These are phyloP conservation scores for Polyporus arcularius DNA, from an alignment of 768 basidiomycete genomes.

Conservation along the genomic window DNA sequence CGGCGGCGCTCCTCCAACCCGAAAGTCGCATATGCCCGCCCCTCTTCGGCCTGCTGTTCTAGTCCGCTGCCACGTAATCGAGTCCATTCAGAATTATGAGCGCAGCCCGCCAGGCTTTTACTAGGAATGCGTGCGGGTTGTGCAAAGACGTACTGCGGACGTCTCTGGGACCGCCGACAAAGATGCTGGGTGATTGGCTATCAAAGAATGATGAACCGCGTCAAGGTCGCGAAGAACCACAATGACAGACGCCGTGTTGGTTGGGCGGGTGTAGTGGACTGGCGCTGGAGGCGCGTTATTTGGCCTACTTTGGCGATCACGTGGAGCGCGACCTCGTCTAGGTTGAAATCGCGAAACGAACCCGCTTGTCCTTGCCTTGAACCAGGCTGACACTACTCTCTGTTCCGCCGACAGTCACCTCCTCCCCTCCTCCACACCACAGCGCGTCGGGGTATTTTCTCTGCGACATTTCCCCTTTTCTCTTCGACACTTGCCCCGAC, in stretches of 20 bases:
- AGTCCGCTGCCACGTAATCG: background rate
- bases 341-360: constrained; percentile 29
- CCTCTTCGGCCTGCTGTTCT: background rate
- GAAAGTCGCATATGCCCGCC: background rate
- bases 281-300: constrained; percentile 31
- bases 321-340: constrained; percentile 36
- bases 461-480: constrained; percentile 33
- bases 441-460: constrained; percentile 29
- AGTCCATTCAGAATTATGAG: background rate
- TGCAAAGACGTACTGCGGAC: constrained; percentile 10
- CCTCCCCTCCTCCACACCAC: constrained; percentile 27
- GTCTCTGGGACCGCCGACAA: constrained; percentile 2
- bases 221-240: constrained; percentile 9
- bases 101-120: background rate
- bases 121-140: background rate
- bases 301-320: constrained; percentile 33
- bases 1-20: background rate
- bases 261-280: background rate
- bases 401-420: constrained; percentile 25
- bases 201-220: constrained; percentile 21
- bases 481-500: constrained; percentile 16
- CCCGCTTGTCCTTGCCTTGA: constrained; percentile 30
- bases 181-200: constrained; percentile 14
- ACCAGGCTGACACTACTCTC: constrained; percentile 37
- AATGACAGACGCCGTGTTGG: background rate